Base-by-base conservation (phyloP, 2,329 filamentous ascomycete species). In the Botrytis fabae region DNA sequence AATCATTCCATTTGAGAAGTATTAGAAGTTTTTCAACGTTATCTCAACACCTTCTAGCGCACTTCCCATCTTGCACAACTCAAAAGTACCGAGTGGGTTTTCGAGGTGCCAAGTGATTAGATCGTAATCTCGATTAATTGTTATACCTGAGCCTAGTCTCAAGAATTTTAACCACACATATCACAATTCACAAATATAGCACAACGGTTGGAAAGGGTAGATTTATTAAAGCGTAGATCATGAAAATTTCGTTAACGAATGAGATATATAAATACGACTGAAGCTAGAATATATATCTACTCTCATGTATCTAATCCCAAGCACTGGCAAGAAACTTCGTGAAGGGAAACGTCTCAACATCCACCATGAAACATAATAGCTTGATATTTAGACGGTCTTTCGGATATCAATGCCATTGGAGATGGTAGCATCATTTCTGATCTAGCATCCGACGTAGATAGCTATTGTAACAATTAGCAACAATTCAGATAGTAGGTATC, bases 401-500 rank as follows among this genome's bases (percentile, higher is more conserved):
- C 32, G 20, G 10, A 40, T 32, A 20, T 64, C 42, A 20, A 46
- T 35, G 44, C 2, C 62, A 28, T 51, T 20, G 4, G 3, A 16
- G 10, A 54, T 66, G 2, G 40, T 51, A n/a, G 25, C n/a, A 22
- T 40, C 22, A 66, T 35, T 2, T 66, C 64, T 6, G 10, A 70
- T 54, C 14, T 63, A 70, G 10, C 69, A 70, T 25, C 69, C 69
- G 5, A 42, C 32, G 20, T 63, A 70, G 22, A 70, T 63, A 54
- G 69, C 69, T 69, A 59, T 42, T 54, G 8, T 6, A 69, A 40
- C 6, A 20, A 35, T 69, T 44, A 69, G 66, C 4, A 32, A n/a
- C 5, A 32, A 20, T 10, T 32, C 46, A 38, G 1, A 28, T 22
- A 12, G 4, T 0, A 14, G 12, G 28, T 28, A 2, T 16, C 6